Conservation (phyloP, 208 protist genomes). For the Crithidia expoeki region DNA sequence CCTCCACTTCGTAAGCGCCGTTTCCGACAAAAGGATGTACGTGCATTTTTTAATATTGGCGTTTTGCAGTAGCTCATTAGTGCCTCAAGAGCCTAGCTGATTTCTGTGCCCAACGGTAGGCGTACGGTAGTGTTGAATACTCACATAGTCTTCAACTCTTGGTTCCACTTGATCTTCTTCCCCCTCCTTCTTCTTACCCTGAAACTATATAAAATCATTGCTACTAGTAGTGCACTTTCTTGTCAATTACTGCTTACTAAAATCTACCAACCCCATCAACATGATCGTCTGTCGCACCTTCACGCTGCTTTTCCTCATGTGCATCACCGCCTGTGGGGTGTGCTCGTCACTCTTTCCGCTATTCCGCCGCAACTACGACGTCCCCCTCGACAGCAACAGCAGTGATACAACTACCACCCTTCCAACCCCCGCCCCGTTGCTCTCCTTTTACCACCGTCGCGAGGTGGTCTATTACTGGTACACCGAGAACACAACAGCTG, state of each 20-base stretch:
- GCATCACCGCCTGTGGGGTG: conserved; percentile 15
- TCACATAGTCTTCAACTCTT: no score
- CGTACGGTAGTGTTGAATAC: no score
- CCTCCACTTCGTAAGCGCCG: no score
- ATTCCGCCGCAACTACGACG: conserved; percentile 4
- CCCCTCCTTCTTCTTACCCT: not conserved
- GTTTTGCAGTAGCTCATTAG: no score
- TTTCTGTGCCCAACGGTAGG: no score
- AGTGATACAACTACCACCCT: not conserved
- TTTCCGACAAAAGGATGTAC: no score
- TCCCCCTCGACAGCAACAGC: not conserved
- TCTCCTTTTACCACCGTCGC: not conserved
- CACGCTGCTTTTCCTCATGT: conserved; percentile 17
- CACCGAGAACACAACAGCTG: not conserved
- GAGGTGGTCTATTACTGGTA: conserved; percentile 29
- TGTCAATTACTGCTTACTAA: no score
- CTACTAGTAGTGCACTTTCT: not conserved
- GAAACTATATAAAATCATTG: not conserved
- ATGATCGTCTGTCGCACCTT: conserved; percentile 26
- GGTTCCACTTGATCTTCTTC: no score
- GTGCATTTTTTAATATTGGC: no score
- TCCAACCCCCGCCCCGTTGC: no score
- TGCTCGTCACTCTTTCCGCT: conserved; percentile 33
- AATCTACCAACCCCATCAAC: not conserved
- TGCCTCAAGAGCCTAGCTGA: no score